Conservation (phyloP, 1,139 yeast genomes). For the Hyphopichia fennica region DNA sequence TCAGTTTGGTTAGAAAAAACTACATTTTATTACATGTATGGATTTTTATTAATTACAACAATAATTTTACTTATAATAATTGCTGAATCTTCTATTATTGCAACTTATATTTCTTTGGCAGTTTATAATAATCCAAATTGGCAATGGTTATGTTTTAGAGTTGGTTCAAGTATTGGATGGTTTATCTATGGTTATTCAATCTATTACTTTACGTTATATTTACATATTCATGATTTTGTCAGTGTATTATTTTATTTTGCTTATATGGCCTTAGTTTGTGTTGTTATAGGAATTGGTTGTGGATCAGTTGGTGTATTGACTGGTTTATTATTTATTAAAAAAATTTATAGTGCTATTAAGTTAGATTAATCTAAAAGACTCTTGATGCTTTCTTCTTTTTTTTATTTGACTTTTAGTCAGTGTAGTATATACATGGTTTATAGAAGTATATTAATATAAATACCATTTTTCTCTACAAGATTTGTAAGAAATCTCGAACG, state of each 20-base stretch:
- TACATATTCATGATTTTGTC: slow-evolving; percentile 66
- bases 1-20: slow-evolving; percentile 81
- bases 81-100: slow-evolving; percentile 71
- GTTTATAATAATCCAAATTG: slow-evolving; percentile 65
- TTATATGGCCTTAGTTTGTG: slow-evolving; percentile 66
- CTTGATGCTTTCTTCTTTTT: too few relatives aligned
- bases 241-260: slow-evolving; percentile 68
- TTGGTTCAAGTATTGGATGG: slow-evolving; percentile 71
- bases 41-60: slow-evolving; percentile 67
- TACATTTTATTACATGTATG: slow-evolving; percentile 77
- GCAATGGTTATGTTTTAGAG: slow-evolving; percentile 83
- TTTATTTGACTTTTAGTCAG: too few relatives aligned
- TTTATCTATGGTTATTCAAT: slow-evolving; percentile 69
- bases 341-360: slow-evolving; percentile 59
- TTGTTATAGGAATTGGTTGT: slow-evolving; percentile 65
- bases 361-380: slow-evolving; percentile 50
- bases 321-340: slow-evolving; percentile 59
- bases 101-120: slow-evolving; percentile 61
- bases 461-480: too few relatives aligned
- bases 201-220: slow-evolving; percentile 59
- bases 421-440: neutral
- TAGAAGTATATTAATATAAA: too few relatives aligned
- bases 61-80: slow-evolving; percentile 61
- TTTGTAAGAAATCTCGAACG: too few relatives aligned
- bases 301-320: slow-evolving; percentile 75